A percentile compares a stretch with the other conserved stretches of the same genome.
Evolutionary conservation across 2,329 filamentous ascomycete genomes (phyloP).

Genomic region (Beauveria medogensis): DNA sequence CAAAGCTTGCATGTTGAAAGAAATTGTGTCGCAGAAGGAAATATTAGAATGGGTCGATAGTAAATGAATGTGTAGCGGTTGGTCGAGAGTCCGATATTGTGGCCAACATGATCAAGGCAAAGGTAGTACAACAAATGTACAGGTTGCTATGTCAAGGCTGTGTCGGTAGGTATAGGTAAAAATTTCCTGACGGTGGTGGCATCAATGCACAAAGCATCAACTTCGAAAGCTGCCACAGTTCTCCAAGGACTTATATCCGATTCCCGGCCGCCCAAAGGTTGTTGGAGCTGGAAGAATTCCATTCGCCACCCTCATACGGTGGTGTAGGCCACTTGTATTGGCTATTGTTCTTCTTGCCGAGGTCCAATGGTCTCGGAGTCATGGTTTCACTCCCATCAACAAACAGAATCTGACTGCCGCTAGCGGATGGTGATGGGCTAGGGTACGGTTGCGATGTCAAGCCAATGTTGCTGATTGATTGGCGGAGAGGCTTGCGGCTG

Average conservation of each 20-base stretch:
- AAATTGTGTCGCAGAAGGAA: slow-evolving; percentile 1
- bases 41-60: slow-evolving; percentile 7
- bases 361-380: slow-evolving; percentile 63
- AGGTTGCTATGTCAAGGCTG: not conserved
- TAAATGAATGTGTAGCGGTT: slow-evolving; percentile 10
- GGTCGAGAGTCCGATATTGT: not conserved
- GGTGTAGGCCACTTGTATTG: slow-evolving; percentile 85
- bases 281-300: slow-evolving; percentile 74
- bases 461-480: slow-evolving; percentile 56
- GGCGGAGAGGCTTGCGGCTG: slow-evolving; percentile 37
- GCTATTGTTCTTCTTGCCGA: slow-evolving; percentile 47
- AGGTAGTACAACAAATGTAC: not conserved
- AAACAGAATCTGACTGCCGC: slow-evolving; percentile 68
- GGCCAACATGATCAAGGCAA: not conserved
- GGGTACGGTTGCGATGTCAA: slow-evolving; percentile 53
- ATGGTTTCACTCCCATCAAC: slow-evolving; percentile 54
- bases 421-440: slow-evolving; percentile 70
- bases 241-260: slow-evolving; percentile 38
- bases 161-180: not conserved
- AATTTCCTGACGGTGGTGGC: not conserved
- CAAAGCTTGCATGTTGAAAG: not conserved
- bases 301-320: slow-evolving; percentile 88
- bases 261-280: slow-evolving; percentile 70
- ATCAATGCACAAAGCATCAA: not conserved
- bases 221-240: not conserved